phyloP scores from a whole-genome alignment of 2,329 filamentous ascomycete species.

The Domatiomyces catenatus region DNA sequence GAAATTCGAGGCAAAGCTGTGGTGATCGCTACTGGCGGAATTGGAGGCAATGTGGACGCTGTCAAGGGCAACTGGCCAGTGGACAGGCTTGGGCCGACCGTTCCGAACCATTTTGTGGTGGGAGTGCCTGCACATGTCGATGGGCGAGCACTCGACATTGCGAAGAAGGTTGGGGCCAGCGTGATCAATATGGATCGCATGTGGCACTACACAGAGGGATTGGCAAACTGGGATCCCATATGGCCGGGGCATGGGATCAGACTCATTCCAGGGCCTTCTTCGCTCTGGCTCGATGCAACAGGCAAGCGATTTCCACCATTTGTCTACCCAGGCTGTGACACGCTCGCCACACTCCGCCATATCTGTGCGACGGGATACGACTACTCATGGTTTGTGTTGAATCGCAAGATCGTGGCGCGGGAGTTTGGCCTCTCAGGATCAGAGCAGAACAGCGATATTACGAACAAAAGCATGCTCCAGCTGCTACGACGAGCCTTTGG shows the following conservation, averaged over 20 bases:
- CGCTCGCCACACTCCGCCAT: slow-evolving; percentile 41
- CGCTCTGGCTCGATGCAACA: slow-evolving; percentile 47
- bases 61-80: slow-evolving; percentile 44
- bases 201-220: slow-evolving; percentile 52
- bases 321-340: slow-evolving; percentile 44
- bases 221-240: slow-evolving; percentile 47
- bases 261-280: slow-evolving; percentile 44
- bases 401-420: slow-evolving; percentile 43
- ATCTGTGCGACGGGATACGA: slow-evolving; percentile 47
- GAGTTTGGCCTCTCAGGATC: slow-evolving; percentile 49
- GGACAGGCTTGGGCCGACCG: slow-evolving; percentile 40
- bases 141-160: slow-evolving; percentile 45
- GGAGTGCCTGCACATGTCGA: slow-evolving; percentile 51
- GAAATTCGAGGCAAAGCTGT: slow-evolving; percentile 40
- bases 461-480: slow-evolving; percentile 41
- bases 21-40: slow-evolving; percentile 42
- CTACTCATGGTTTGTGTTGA: slow-evolving; percentile 48
- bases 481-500: slow-evolving; percentile 38
- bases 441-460: slow-evolving; percentile 48
- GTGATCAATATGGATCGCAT: slow-evolving; percentile 47
- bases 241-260: slow-evolving; percentile 48
- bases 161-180: slow-evolving; percentile 37
- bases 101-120: slow-evolving; percentile 42
- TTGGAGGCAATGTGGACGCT: slow-evolving; percentile 46
- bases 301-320: slow-evolving; percentile 43